Conservation (phyloP, 129 eudicot species). For the Flaveria bidentis region DNA sequence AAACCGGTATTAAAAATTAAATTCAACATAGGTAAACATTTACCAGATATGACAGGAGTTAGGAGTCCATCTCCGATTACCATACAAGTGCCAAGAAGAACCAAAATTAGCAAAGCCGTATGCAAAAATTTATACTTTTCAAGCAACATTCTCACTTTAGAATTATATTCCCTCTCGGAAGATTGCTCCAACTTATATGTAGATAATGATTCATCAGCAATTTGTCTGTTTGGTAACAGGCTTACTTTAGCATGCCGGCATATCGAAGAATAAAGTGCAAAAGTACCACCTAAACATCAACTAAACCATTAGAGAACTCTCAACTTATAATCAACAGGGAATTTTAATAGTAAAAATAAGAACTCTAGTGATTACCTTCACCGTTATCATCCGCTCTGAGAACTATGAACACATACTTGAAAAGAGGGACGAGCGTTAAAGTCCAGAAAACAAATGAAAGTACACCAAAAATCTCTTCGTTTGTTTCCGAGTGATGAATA, state of each 20-base stretch:
- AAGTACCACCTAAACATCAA: constrained; percentile 65
- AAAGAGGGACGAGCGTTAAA: constrained; percentile 70
- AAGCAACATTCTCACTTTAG: constrained; percentile 59
- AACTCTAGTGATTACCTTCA: constrained; percentile 47
- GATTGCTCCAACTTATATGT: constrained; percentile 74
- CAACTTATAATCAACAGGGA: background rate
- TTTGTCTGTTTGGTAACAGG: constrained; percentile 73
- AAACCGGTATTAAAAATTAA: background rate
- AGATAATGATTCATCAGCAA: constrained; percentile 71
- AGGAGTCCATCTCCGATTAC: constrained; percentile 87
- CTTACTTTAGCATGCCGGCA: constrained; percentile 89
- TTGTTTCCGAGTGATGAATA: constrained; percentile 76
- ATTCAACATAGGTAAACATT: background rate
- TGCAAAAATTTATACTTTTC: constrained; percentile 74
- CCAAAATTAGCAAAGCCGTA: constrained; percentile 74
- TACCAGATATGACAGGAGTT: constrained; percentile 85
- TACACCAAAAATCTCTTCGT: constrained; percentile 80
- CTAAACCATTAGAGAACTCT: background rate
- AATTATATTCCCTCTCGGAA: constrained; percentile 53
- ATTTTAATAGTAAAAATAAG: background rate
- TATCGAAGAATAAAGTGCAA: constrained; percentile 78
- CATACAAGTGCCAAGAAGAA: constrained; percentile 89
- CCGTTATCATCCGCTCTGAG: constrained; percentile 87
- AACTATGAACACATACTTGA: constrained; percentile 79
- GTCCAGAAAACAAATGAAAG: constrained; percentile 89